These are phyloP conservation scores for Trichocladium uniseriatum DNA, from an alignment of 495 filamentous ascomycete genomes.

Conservation along the genomic window DNA sequence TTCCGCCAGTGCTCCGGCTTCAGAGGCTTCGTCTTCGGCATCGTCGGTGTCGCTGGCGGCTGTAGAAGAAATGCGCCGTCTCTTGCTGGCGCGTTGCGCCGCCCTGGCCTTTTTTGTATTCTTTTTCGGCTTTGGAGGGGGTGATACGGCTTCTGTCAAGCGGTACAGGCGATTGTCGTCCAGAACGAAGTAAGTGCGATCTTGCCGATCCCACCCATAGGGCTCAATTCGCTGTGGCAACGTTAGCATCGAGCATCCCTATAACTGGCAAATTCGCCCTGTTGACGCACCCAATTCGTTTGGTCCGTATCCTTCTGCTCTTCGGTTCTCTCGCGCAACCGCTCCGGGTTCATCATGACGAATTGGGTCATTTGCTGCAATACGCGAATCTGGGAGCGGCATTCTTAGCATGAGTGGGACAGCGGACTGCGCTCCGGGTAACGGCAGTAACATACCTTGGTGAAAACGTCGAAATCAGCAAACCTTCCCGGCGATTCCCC, in stretches of 20 bases:
- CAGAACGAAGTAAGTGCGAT: constrained; percentile 78
- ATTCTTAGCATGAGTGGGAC: background rate
- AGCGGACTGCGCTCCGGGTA: background rate
- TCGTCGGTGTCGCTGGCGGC: constrained; percentile 48
- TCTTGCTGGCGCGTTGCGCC: constrained; percentile 59
- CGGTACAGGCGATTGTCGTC: constrained; percentile 93
- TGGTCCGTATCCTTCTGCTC: constrained; percentile 76
- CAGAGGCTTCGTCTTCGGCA: constrained; percentile 35
- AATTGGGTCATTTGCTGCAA: constrained; percentile 86
- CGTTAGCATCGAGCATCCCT: constrained; percentile 1
- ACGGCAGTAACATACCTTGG: constrained; percentile 45
- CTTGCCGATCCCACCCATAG: constrained; percentile 76
- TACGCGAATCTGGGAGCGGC: constrained; percentile 54
- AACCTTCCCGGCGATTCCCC: constrained; percentile 67
- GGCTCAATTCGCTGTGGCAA: constrained; percentile 77
- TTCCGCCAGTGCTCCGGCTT: constrained; percentile 27
- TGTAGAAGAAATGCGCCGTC: constrained; percentile 53
- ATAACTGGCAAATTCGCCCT: background rate
- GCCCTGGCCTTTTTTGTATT: constrained; percentile 67
- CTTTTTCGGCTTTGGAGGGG: constrained; percentile 58
- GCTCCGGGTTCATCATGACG: constrained; percentile 77
- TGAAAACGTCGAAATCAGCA: constrained; percentile 70
- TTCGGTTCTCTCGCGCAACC: constrained; percentile 76
- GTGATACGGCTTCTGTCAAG: constrained; percentile 56
- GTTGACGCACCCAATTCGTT: constrained; percentile 62